A percentile compares a stretch with the other conserved stretches of the same genome.
Conservation (phyloP, 1,139 yeast species). For the Hansenula lynferdii region DNA sequence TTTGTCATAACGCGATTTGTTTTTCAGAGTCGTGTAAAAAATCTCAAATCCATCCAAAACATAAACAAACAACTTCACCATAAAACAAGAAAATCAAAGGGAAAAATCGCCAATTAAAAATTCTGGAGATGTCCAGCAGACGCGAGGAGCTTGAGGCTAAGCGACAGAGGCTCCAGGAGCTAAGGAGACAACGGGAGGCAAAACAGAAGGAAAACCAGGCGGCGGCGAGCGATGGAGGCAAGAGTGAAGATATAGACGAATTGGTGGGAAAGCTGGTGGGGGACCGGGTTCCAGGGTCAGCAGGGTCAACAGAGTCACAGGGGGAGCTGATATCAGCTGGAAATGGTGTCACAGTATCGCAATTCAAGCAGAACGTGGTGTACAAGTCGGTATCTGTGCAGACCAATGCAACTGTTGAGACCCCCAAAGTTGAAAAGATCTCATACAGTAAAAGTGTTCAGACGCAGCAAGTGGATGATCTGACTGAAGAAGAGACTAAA, state of each 20-base stretch:
- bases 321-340: too few relatives aligned
- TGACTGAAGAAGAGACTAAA: neutral
- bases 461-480: constrained; percentile 5
- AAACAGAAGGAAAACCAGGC: constrained; percentile 14
- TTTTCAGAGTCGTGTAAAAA: too few relatives aligned
- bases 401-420: constrained; percentile 6
- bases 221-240: constrained; percentile 1
- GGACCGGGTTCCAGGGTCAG: neutral
- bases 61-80: too few relatives aligned
- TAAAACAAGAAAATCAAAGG: too few relatives aligned
- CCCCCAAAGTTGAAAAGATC: constrained; percentile 3
- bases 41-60: too few relatives aligned
- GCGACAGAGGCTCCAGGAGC: constrained; percentile 21
- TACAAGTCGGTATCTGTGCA: constrained; percentile 13
- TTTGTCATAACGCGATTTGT: too few relatives aligned
- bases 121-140: constrained; percentile 17
- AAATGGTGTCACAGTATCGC: too few relatives aligned
- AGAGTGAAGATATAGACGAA: neutral
- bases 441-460: constrained; percentile 18
- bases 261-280: constrained; percentile 1
- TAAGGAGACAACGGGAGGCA: constrained; percentile 23
- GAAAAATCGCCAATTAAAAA: too few relatives aligned
- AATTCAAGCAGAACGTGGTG: neutral
- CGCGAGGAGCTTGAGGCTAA: constrained; percentile 26
- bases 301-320: too few relatives aligned